phyloP scores from a whole-genome alignment of 495 filamentous ascomycete genomes.

The Aspergillus conjunctus region DNA sequence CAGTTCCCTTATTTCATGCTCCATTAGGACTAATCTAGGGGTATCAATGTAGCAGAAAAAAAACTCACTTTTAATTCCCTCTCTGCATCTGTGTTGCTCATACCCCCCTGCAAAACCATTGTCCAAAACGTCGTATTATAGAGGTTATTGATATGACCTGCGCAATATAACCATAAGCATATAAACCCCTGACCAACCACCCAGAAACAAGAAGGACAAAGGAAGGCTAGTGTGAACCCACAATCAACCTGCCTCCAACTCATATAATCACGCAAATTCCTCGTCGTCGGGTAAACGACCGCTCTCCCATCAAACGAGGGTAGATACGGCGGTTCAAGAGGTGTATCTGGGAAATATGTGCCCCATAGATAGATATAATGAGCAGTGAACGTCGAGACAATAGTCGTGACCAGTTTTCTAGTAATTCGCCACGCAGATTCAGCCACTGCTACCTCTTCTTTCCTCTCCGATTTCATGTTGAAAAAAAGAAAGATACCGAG shows the following conservation, averaged over 20 bases:
- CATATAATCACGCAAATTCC: slow-evolving; percentile 89
- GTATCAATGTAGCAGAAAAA: background rate
- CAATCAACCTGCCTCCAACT: slow-evolving; percentile 97
- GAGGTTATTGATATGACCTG: slow-evolving; percentile 95
- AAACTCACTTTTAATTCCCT: slow-evolving; percentile 65
- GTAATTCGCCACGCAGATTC: background rate
- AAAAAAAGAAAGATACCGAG: slow-evolving; percentile 20
- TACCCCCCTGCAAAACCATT: slow-evolving; percentile 73
- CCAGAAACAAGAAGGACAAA: slow-evolving; percentile 4
- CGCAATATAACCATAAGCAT: background rate
- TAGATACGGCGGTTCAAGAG: slow-evolving; percentile 66
- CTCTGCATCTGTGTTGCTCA: slow-evolving; percentile 77
- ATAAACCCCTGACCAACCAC: background rate
- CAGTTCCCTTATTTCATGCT: slow-evolving; percentile 62
- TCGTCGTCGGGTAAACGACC: slow-evolving; percentile 77
- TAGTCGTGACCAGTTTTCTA: slow-evolving; percentile 86
- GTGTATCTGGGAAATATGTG: slow-evolving; percentile 65
- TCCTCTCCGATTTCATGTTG: background rate
- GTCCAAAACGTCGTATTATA: slow-evolving; percentile 98
- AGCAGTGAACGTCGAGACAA: slow-evolving; percentile 91
- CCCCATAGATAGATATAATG: slow-evolving; percentile 85
- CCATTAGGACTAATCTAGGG: background rate
- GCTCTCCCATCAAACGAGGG: slow-evolving; percentile 92
- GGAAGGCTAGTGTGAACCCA: slow-evolving; percentile 42
- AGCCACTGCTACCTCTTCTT: background rate